Base-by-base conservation (phyloP, 2,329 filamentous ascomycete species). In the Zarea fungicola region DNA sequence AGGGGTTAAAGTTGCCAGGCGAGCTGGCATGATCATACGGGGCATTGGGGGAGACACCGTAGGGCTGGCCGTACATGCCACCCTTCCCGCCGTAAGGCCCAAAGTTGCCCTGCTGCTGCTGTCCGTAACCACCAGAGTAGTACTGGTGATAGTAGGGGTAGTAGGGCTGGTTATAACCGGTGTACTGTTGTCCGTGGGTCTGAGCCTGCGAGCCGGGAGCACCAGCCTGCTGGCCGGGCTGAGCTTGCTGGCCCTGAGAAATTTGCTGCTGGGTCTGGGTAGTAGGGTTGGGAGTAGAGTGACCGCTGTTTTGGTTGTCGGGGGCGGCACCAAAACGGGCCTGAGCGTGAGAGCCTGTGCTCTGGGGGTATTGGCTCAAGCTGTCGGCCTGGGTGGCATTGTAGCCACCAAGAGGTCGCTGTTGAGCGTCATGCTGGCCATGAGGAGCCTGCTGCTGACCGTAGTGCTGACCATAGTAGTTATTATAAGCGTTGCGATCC, bases 241-340 rank as follows among this genome's bases (percentile, higher is more conserved):
- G 54, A 37, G 65, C 68, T 54, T 73, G 73, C 21, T 69, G 69
- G 32, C 81, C 75, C 41, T 55, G 57, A 43, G 55, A 53, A 37
- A 49, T 61, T 48, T 65, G 52, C 54, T 71, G 68, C 58, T 79
- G 78, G 40, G 69, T 71, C 61, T 80, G 78, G 10, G 71, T 70
- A 34, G 84, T 77, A 23, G 91, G 90, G 71, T 95, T 93, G 29
- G 92, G 91, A 3, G 91, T 96, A 60, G 86, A 92, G 66, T 93
- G 86, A 37, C 90, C 92, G 64, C 89, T 96, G 72, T 85, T 89
- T 61, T 90, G 87, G 53, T 80, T 78, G 48, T 95, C 89, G 52
- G 74, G 68, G 40, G 72, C 73, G 55, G 71, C 73, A 25, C 76
- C 76, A 37, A 83, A 84, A 46, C 82, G 78, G 5, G 80, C 77